A percentile compares a stretch with the other conserved stretches of the same genome.
Conservation (phyloP, 192 early-diverging fungal species). For the Backusella tarrabulga region DNA sequence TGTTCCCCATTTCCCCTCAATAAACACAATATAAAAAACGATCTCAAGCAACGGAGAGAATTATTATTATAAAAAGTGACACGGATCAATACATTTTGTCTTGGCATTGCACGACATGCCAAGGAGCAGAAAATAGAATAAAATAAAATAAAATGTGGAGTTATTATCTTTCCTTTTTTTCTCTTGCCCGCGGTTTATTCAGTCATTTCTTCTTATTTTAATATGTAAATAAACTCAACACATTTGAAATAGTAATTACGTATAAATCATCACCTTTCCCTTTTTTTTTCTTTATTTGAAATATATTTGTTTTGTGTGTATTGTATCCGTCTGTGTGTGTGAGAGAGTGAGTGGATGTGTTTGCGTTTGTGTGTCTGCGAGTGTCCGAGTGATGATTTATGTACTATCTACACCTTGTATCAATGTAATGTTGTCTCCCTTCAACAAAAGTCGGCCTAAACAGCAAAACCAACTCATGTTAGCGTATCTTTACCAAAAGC, state of each 20-base stretch:
- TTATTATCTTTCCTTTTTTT: background rate
- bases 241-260: background rate
- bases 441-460: slow-evolving; percentile 84
- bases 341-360: background rate
- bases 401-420: slow-evolving; percentile 51
- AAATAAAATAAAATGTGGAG: background rate
- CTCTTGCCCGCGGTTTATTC: background rate
- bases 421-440: slow-evolving; percentile 97
- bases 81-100: background rate
- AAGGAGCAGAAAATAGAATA: background rate
- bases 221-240: too few species aligned
- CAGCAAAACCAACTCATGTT: background rate
- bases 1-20: background rate
- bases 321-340: background rate
- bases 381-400: background rate
- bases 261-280: background rate
- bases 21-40: background rate
- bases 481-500: too few species aligned
- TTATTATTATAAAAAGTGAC: background rate
- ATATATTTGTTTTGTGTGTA: background rate
- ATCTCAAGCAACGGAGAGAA: background rate
- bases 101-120: slow-evolving; percentile 7
- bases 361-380: background rate
- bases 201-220: too few species aligned
- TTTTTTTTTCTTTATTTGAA: background rate